Base-by-base conservation (phyloP, 805 yeast genomes). In the Teunomyces lycoperdinae region DNA sequence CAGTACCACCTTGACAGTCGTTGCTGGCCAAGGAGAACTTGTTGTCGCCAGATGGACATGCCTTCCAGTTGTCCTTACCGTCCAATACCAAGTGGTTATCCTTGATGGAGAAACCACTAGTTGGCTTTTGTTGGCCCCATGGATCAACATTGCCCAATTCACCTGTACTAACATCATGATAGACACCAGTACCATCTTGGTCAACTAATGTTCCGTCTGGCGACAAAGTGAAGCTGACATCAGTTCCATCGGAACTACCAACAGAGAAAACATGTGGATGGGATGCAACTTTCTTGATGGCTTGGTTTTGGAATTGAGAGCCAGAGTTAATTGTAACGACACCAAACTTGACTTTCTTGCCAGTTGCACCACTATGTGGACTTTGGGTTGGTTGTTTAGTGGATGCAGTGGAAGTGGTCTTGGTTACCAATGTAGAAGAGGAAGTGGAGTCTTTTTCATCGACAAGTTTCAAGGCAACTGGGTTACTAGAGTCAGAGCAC, bases 31-130 rank as follows among this genome's bases (percentile, higher is more conserved):
- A 63, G 5, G 62, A 59, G 50, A 33, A 60, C 20, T 47, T 50
- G 56, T 61, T 55, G 20, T 50, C 54, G 11, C 62, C 65, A 31
- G 65, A 53, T 33, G 73, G 71, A 49, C 73, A 68, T 30, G 77
- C 77, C 34, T 62, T 58, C 65, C 74, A 77, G 36, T 57, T 66
- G 24, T 59, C 53, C 29, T 62, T 53, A 40, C 68, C 71, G 32
- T 65, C 50, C 58, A 61, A 72, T 3, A 55, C 53, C 58, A 78
- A 66, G 57, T 64, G 53, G 33, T 73, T 76, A 40, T 64, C 58
- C 6, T 55, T 27, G 53, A 78, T 64, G 17, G 74, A 54, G 57
- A 73, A 78, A 3, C 76, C 72, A 14, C 66, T 50, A 27, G 74
- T 60, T 41, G 74, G 66, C 17, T 58, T 60, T 50, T 60, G 56